These are phyloP conservation scores for Melanomma pulvis-pyrius DNA, from an alignment of 495 filamentous ascomycete genomes.

Conservation along the genomic window DNA sequence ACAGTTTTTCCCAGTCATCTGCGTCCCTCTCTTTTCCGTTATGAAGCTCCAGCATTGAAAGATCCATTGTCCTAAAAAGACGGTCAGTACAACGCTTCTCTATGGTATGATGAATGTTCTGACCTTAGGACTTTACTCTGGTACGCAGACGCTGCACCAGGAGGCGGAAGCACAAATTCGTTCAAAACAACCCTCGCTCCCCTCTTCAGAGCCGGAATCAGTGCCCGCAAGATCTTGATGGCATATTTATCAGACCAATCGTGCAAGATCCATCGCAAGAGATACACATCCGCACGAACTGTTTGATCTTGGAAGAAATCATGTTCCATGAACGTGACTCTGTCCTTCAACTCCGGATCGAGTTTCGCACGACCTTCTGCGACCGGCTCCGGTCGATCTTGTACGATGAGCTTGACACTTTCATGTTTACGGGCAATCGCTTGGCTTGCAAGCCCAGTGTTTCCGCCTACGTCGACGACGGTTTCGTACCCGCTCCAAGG, in stretches of 20 bases:
- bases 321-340: slow-evolving; percentile 12
- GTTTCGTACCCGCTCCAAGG: neutral
- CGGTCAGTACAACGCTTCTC: neutral
- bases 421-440: slow-evolving; percentile 18
- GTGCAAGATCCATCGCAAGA: slow-evolving; percentile 23
- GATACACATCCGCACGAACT: slow-evolving; percentile 14
- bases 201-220: slow-evolving; percentile 5
- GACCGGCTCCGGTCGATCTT: slow-evolving; percentile 27
- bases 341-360: neutral
- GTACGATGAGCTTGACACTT: slow-evolving; percentile 15
- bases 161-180: neutral
- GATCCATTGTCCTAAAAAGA: neutral
- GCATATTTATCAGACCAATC: slow-evolving; percentile 16
- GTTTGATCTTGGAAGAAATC: slow-evolving; percentile 21
- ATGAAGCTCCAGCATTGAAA: neutral
- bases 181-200: neutral
- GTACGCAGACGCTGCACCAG: neutral
- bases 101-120: neutral
- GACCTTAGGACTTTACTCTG: neutral
- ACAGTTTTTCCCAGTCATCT: neutral
- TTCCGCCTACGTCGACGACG: slow-evolving; percentile 19
- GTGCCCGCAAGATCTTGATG: slow-evolving; percentile 7
- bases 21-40: neutral
- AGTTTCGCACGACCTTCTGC: slow-evolving; percentile 25
- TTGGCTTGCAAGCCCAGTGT: slow-evolving; percentile 6